These are phyloP conservation scores for Verticillium longisporum DNA, from an alignment of 2,329 filamentous ascomycete genomes.

Conservation along the genomic window DNA sequence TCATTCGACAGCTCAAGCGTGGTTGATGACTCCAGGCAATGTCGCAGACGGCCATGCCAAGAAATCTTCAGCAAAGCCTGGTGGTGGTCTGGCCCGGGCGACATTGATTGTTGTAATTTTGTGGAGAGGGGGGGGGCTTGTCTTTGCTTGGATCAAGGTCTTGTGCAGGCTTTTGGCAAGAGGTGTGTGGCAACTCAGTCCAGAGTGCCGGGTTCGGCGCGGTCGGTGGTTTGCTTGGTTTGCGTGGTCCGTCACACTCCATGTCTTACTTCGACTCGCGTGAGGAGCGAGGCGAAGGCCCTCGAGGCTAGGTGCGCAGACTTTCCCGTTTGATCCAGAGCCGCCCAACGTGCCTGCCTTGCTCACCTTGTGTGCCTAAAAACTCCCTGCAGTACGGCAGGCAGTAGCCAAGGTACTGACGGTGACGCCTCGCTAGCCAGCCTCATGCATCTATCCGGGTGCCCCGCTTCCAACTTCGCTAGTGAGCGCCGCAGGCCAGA, in stretches of 20 bases:
- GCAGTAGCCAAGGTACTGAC: no score
- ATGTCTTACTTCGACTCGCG: neutral
- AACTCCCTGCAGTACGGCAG: no score
- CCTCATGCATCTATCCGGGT: neutral
- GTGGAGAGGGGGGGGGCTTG: neutral
- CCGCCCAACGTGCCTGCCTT: no score
- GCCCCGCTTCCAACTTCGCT: neutral
- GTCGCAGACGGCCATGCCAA: neutral
- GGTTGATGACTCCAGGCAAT: neutral
- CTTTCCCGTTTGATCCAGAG: no score
- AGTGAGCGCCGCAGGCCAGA: neutral
- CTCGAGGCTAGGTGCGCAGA: no score
- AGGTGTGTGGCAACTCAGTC: neutral
- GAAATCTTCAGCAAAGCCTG: neutral
- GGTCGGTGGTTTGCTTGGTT: neutral
- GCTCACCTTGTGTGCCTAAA: no score
- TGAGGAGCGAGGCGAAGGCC: neutral
- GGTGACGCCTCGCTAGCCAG: no score
- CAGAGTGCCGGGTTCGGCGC: neutral
- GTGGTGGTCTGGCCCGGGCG: neutral
- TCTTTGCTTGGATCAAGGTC: neutral
- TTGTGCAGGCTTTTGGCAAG: neutral
- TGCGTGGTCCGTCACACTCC: neutral
- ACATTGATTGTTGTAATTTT: neutral
- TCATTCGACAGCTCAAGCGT: neutral